Conservation (phyloP, 768 basidiomycete species). For the Collybia mongolica region DNA sequence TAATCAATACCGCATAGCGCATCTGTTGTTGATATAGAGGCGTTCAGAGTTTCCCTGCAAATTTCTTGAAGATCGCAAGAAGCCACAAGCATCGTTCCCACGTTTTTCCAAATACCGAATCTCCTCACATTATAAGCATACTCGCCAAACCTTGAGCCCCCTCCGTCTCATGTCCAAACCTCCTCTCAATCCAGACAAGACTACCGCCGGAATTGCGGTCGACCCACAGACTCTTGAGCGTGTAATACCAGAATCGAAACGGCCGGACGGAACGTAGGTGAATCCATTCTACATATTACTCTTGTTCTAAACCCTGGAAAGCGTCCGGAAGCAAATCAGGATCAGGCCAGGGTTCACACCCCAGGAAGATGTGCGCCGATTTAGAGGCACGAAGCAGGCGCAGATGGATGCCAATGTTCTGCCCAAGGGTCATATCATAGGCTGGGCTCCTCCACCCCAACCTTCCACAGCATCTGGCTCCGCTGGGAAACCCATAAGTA, state of each 20-base stretch:
- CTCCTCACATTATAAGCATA: background rate
- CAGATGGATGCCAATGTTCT: slow-evolving; percentile 63
- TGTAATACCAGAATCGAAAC: slow-evolving; percentile 81
- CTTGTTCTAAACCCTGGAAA: slow-evolving; percentile 29
- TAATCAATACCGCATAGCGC: slow-evolving; percentile 88
- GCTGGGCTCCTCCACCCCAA: slow-evolving; percentile 69
- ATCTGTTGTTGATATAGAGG: slow-evolving; percentile 33
- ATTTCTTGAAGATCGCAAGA: slow-evolving; percentile 5
- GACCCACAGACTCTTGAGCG: slow-evolving; percentile 87
- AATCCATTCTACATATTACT: slow-evolving; percentile 7
- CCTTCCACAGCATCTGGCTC: slow-evolving; percentile 33
- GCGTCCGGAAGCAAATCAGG: slow-evolving; percentile 84
- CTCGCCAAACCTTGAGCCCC: background rate
- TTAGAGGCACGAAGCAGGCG: slow-evolving; percentile 75
- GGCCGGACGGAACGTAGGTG: slow-evolving; percentile 83
- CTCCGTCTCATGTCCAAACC: slow-evolving; percentile 64
- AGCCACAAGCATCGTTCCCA: slow-evolving; percentile 10
- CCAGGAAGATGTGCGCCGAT: slow-evolving; percentile 89
- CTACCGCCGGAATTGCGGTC: slow-evolving; percentile 76
- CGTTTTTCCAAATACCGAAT: slow-evolving; percentile 6
- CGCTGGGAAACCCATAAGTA: slow-evolving; percentile 53
- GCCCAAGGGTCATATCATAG: slow-evolving; percentile 80
- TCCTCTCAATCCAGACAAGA: slow-evolving; percentile 67
- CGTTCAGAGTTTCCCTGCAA: background rate
- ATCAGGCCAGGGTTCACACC: slow-evolving; percentile 93